Evolutionary conservation across 345 rosid genomes (phyloP), one percentile per base, ranked within the genome.

Genomic region (Gynandropsis gynandra): DNA sequence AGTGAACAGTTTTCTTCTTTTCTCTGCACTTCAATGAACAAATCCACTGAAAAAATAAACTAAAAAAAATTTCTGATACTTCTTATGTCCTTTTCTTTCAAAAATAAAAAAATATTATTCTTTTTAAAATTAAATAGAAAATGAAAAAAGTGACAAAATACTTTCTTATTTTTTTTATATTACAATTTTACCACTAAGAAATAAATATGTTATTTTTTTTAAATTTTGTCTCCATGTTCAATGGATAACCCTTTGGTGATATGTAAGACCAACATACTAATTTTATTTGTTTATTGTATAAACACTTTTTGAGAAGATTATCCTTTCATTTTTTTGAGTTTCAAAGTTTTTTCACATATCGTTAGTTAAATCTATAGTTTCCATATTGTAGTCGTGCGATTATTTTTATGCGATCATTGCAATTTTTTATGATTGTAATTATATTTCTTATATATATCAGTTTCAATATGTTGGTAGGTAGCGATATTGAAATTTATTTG

Each of bases 31-130:
- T 65, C 58, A 52, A 58, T 53, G 58, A 59, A 53, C 59, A 48
- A 51, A 44, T 48, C 54, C 59, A 44, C 64, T 65, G 64, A 51
- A 58, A 14, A 57, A 57, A 50, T 64, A n/a, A n/a, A n/a, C n/a
- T n/a, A n/a, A n/a, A n/a, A n/a, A n/a, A n/a, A n/a, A n/a, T n/a
- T 50, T 65, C 64, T 65, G 69, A 66, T 59, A 46, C 65, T 48
- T 66, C 70, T 59, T 65, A 66, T 66, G 70, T 34, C 54, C 29
- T 8, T 27, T 17, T 27, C 0, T 12, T 7, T 24, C n/a, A n/a
- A n/a, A 24, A 2, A 24, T 24, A 24, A 2, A 24, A 24, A 24
- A 24, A 2, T 32, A 19, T 47, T 13, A 9, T 11, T 38, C 11
- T 14, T 8, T 47, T 49, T 15, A 1, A 18, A 16, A 0, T 10